phyloP scores from a whole-genome alignment of 352 stramenopile species.

The Phytophthora capsici region DNA sequence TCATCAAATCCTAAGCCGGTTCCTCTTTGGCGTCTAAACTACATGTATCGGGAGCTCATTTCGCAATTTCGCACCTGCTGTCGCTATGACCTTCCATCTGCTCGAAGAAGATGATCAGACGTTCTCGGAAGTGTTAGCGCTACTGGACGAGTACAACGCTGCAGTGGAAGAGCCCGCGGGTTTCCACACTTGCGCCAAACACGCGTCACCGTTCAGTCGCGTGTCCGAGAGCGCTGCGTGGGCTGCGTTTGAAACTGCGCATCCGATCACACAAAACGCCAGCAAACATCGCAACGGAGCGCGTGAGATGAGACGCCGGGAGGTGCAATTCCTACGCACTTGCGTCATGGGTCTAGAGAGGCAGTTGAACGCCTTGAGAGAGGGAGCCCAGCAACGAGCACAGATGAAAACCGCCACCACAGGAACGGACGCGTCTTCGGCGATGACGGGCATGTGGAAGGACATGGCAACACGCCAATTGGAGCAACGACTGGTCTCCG shows the following conservation, averaged over 20 bases:
- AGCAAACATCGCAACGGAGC: constrained; percentile 46
- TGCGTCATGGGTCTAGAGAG: constrained; percentile 26
- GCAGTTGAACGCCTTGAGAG: constrained; percentile 20
- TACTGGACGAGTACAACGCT: constrained; percentile 33
- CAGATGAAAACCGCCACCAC: not conserved
- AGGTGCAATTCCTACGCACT: constrained; percentile 34
- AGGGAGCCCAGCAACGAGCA: constrained; percentile 16
- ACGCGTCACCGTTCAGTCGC: not conserved
- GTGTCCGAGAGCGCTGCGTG: constrained; percentile 13
- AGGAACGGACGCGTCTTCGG: not conserved
- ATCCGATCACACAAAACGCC: constrained; percentile 14
- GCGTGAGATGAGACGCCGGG: constrained; percentile 35
- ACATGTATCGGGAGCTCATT: constrained; percentile 3
- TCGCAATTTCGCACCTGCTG: not conserved
- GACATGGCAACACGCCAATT: constrained; percentile 39
- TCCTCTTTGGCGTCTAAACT: constrained; percentile 1
- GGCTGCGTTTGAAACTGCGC: constrained; percentile 28
- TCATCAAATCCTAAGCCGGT: not conserved
- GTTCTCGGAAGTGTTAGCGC: constrained; percentile 34
- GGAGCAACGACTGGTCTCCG: constrained; percentile 33
- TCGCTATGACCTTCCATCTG: constrained; percentile 15
- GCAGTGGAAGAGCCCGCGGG: constrained; percentile 3
- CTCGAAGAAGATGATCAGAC: constrained; percentile 36
- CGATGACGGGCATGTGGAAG: constrained; percentile 30
- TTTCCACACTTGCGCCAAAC: not conserved